Percentiles rank a stretch among this genome's conserved stretches.
Conservation (phyloP, 1,139 yeast species). For the Magnusiomyces fungicola region DNA sequence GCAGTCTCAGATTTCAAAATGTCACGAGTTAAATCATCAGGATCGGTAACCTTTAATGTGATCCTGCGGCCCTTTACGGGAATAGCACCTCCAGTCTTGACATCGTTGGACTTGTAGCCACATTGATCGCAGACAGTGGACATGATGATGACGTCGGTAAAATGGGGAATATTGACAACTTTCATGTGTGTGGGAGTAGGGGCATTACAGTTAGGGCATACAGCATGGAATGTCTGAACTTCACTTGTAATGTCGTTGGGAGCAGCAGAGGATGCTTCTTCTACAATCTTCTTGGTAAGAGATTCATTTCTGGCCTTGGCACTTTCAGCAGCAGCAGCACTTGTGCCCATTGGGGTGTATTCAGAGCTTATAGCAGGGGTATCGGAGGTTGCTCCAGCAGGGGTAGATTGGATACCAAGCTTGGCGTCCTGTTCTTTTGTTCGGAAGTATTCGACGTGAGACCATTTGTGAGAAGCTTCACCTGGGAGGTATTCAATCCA, state of each 20-base stretch:
- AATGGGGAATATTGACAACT: constrained; percentile 92
- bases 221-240: constrained; percentile 86
- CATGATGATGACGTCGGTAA: constrained; percentile 95
- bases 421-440: constrained; percentile 82
- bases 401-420: constrained; percentile 74
- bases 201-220: constrained; percentile 79
- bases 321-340: constrained; percentile 24
- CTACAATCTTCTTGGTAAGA: neutral
- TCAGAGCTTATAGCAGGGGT: constrained; percentile 19
- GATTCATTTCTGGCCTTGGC: constrained; percentile 23
- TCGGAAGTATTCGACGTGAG: constrained; percentile 74
- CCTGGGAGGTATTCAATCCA: constrained; percentile 91
- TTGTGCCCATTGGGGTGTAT: constrained; percentile 5
- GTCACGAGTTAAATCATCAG: constrained; percentile 92
- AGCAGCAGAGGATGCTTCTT: constrained; percentile 20
- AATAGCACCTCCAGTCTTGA: constrained; percentile 95
- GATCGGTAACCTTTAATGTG: constrained; percentile 70
- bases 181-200: constrained; percentile 93
- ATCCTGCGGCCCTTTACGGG: constrained; percentile 79
- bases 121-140: constrained; percentile 87
- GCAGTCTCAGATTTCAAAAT: constrained; percentile 93
- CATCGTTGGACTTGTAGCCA: constrained; percentile 96
- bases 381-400: constrained; percentile 32
- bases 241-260: constrained; percentile 85
- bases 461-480: constrained; percentile 87